Evolutionary conservation across 1,284 basidiomycete genomes (phyloP).

Genomic region (Trametes pubescens): DNA sequence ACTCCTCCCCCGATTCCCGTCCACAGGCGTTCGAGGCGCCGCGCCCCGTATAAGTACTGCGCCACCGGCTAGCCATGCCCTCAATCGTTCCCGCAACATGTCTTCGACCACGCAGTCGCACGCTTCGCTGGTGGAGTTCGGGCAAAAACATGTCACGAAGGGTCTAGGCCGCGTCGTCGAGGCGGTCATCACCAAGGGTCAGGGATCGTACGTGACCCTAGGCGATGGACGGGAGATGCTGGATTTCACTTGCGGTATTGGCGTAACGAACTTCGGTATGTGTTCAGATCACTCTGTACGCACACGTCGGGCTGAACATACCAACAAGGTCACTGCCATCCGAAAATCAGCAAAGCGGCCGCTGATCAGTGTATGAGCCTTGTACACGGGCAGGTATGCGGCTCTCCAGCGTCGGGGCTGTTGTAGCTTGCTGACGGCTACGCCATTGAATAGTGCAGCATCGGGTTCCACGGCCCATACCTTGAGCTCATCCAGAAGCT

Average conservation of each 20-base stretch:
- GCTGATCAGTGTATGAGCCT: conserved; percentile 85
- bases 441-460: conserved; percentile 66
- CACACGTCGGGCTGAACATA: neutral
- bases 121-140: conserved; percentile 52
- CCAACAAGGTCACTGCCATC: conserved; percentile 83
- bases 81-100: conserved; percentile 30
- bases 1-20: conserved; percentile 11
- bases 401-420: neutral
- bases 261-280: conserved; percentile 80
- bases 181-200: conserved; percentile 79
- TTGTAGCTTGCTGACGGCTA: conserved; percentile 1
- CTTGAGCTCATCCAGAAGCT: conserved; percentile 80
- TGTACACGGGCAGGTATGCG: conserved; percentile 76
- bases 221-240: conserved; percentile 77
- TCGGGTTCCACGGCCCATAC: conserved; percentile 81
- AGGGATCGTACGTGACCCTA: conserved; percentile 79
- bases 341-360: conserved; percentile 85
- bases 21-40: conserved; percentile 11
- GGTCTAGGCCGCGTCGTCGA: conserved; percentile 75
- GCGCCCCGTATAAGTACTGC: conserved; percentile 18
- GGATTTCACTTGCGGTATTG: conserved; percentile 90
- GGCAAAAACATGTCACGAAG: conserved; percentile 71
- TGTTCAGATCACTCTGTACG: neutral
- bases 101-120: conserved; percentile 30
- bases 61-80: neutral